Base-by-base conservation (phyloP, 2,329 filamentous ascomycete species). In the Rhexocercosporidium sp. region DNA sequence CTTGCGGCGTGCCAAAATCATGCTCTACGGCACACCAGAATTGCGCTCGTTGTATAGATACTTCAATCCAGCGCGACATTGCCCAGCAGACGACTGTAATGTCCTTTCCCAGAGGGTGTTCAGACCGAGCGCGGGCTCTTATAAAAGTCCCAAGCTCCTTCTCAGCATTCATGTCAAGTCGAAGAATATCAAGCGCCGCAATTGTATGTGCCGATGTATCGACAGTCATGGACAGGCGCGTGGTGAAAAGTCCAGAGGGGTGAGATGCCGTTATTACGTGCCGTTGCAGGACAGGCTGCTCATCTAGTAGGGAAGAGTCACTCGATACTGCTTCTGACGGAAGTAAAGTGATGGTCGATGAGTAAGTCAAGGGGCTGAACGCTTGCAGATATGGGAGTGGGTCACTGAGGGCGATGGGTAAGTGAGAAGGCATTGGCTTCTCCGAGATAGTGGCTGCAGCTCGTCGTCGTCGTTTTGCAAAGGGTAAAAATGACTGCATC, bases 351-450 rank as follows among this genome's bases (percentile, higher is more conserved):
- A 88, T 80, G 0, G 79, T 83, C 0, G 88, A 90, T 0, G 83
- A 82, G 66, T 92, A 88, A 0, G 81, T 82, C 16, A 96, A 83
- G 0, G 90, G 87, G 0, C 88, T 91, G 73, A 96, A 93, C 9
- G 90, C 83, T 54, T 90, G 86, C 0, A 94, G 82, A 70, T 90
- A 93, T 0, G 90, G 88, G 2, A 91, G 79, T 59, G 91, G 87
- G 67, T 94, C 87, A 0, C 84, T 81, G 1, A 90, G 83, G 0
- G 86, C 83, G 79, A 94, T 82, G 0, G 83, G 82, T 1, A 88
- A 85, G 74, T 94, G 92, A 1, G 90, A 92, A 8, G 84, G 80
- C 0, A 85, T 76, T 1, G 81, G 79, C 25, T 78, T 77, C 5
- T 79, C 75, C 3, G 80, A 73, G 3, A 81, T 74, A 12, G 78